Evolutionary conservation across 2,329 filamentous ascomycete species (phyloP), one percentile per base, ranked within the genome.

Genomic region (Sclerotinia sclerotiorum): DNA sequence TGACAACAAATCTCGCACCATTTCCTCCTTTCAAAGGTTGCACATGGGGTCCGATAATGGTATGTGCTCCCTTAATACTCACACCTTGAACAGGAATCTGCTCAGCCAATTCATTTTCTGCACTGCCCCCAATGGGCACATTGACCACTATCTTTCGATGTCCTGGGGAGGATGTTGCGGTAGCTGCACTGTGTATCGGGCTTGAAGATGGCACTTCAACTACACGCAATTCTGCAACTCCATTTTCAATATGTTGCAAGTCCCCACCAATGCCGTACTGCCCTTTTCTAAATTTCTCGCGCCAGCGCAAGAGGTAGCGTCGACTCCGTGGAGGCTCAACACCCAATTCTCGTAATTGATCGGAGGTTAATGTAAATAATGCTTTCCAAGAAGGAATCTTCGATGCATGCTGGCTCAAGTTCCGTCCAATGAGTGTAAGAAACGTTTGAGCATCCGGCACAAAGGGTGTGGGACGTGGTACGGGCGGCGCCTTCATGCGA

Each of bases 321-420:
- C 95, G 87, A 73, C 88, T 87, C 56, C 94, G 89, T 24, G 94
- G 86, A 19, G 93, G 93, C 78, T 98, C 94, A 71, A 98, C 85
- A 68, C 95, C 94, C 24, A 95, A 84, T 74, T 94, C 89, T 73
- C 89, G 88, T 73, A 99, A 84, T 80, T 98, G 89, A 56, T 84
- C 79, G 24, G 92, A 93, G 29, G 87, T 89, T 72, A 95, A 84
- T 57, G 89, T 89, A 84, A 98, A 98, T 57, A 99, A 87, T 7
- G 92, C 87, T 65, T 95, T 90, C 95, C 95, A 98, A 15, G 90
- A 90, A 2, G 91, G 88, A 75, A 99, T 92, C 80, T 98, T 98
- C 80, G 87, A 84, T 61, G 90, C 87, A 82, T 97, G 92, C 77
- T 90, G 88, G 76, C 86, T 88, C 75, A 97, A 88, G 74, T 89